Conservation (phyloP, 2,329 filamentous ascomycete species). For the Plenodomus tracheiphilus region DNA sequence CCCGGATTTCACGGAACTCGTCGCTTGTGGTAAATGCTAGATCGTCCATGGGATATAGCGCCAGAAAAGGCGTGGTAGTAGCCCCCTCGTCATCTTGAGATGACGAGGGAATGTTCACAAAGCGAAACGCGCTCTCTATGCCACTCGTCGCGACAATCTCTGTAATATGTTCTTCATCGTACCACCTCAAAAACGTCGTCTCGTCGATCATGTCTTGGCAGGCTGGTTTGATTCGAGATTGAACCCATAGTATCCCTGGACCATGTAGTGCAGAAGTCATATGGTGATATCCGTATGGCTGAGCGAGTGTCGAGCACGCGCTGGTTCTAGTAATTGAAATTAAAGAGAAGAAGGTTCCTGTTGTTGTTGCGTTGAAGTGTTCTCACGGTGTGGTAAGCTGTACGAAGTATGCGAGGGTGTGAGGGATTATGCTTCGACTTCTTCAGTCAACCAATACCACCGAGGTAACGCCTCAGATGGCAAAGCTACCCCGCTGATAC, state of each 20-base stretch:
- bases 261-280: slow-evolving; percentile 10
- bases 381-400: too few relatives aligned
- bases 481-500: too few relatives aligned
- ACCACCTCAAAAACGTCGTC: slow-evolving; percentile 42
- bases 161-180: slow-evolving; percentile 47
- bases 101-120: slow-evolving; percentile 28
- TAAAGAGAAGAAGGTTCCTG: too few relatives aligned
- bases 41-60: slow-evolving; percentile 44
- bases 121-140: slow-evolving; percentile 41
- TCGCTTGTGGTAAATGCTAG: slow-evolving; percentile 39
- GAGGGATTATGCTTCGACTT: too few relatives aligned
- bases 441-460: background rate
- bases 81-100: slow-evolving; percentile 8
- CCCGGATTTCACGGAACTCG: slow-evolving; percentile 41
- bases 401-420: too few relatives aligned
- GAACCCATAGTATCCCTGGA: slow-evolving; percentile 18
- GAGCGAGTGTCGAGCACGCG: too few relatives aligned
- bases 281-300: too few relatives aligned
- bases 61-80: slow-evolving; percentile 39
- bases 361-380: too few relatives aligned
- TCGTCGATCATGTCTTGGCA: slow-evolving; percentile 40
- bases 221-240: slow-evolving; percentile 16
- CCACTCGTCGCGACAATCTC: slow-evolving; percentile 42
- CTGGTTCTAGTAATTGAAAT: too few relatives aligned
- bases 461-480: too few relatives aligned